These are phyloP conservation scores for Fusarium torreyae DNA, from an alignment of 2,329 filamentous ascomycete genomes.

Conservation along the genomic window DNA sequence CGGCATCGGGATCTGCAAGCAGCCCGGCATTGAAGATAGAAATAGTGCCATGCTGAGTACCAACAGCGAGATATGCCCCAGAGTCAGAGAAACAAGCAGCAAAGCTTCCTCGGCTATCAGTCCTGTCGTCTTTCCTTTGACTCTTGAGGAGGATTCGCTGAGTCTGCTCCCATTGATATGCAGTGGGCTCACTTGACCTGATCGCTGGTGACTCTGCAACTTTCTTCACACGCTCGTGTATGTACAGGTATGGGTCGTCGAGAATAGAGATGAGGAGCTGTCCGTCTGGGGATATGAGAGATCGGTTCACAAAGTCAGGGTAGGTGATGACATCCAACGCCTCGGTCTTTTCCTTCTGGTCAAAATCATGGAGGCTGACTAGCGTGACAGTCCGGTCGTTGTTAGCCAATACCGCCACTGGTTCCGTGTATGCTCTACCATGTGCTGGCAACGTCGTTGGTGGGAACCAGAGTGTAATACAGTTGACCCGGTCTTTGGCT, in stretches of 20 bases:
- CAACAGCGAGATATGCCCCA: conserved; percentile 80
- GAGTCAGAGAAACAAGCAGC: conserved; percentile 83
- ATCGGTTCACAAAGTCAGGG: conserved; percentile 91
- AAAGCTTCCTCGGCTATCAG: conserved; percentile 78
- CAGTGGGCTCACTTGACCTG: conserved; percentile 46
- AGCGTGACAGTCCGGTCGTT: conserved; percentile 92
- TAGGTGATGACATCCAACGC: conserved; percentile 80
- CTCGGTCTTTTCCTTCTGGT: conserved; percentile 61
- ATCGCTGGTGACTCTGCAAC: conserved; percentile 48
- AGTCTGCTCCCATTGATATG: conserved; percentile 67
- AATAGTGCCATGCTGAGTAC: conserved; percentile 85
- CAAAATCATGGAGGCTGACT: conserved; percentile 79
- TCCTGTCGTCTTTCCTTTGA: conserved; percentile 68
- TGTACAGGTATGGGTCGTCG: conserved; percentile 88
- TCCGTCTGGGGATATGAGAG: conserved; percentile 93
- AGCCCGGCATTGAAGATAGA: conserved; percentile 77
- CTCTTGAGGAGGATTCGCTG: conserved; percentile 71
- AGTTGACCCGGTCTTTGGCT: conserved; percentile 75
- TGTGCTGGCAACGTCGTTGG: conserved; percentile 52
- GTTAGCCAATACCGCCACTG: conserved; percentile 84
- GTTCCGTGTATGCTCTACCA: conserved; percentile 62
- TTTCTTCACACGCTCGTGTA: conserved; percentile 74
- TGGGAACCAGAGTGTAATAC: conserved; percentile 75
- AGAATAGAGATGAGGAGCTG: conserved; percentile 85
- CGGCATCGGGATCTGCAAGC: conserved; percentile 61